Evolutionary conservation across 805 yeast genomes (phyloP).

Genomic region (Torulaspora franciscae): DNA sequence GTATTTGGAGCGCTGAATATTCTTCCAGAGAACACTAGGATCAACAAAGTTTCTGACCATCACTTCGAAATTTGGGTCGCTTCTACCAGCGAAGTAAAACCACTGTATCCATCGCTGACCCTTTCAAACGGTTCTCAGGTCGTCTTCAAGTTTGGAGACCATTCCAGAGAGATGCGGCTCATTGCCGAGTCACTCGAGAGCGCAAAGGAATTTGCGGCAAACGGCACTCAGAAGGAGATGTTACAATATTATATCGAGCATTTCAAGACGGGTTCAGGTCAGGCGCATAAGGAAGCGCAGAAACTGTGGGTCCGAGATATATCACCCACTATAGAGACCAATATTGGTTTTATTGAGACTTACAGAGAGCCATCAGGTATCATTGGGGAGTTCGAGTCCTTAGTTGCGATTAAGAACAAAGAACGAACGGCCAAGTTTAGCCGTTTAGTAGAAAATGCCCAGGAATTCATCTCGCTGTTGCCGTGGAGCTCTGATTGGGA

Average conservation of each 20-base stretch:
- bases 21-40: constrained; percentile 67
- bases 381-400: constrained; percentile 90
- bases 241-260: constrained; percentile 60
- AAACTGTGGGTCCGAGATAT: constrained; percentile 83
- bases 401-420: constrained; percentile 85
- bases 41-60: constrained; percentile 48
- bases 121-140: constrained; percentile 42
- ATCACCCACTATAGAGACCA: constrained; percentile 72
- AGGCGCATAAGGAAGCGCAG: constrained; percentile 80
- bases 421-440: constrained; percentile 80
- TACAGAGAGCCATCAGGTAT: constrained; percentile 90
- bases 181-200: constrained; percentile 52
- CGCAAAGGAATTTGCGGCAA: constrained; percentile 64
- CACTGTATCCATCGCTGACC: constrained; percentile 39
- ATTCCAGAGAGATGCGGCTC: constrained; percentile 54
- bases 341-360: constrained; percentile 88
- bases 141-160: constrained; percentile 72
- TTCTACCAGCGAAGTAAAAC: constrained; percentile 49
- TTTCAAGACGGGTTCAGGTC: constrained; percentile 76
- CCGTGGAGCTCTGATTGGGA: constrained; percentile 79
- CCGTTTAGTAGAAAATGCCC: constrained; percentile 61
- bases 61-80: constrained; percentile 64
- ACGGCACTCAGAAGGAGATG: constrained; percentile 66
- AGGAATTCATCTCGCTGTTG: constrained; percentile 54
- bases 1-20: constrained; percentile 36